A percentile compares a stretch with the other conserved stretches of the same genome.
phyloP scores from a whole-genome alignment of 1,139 yeast species.

The Suhomyces bolitotheri region DNA sequence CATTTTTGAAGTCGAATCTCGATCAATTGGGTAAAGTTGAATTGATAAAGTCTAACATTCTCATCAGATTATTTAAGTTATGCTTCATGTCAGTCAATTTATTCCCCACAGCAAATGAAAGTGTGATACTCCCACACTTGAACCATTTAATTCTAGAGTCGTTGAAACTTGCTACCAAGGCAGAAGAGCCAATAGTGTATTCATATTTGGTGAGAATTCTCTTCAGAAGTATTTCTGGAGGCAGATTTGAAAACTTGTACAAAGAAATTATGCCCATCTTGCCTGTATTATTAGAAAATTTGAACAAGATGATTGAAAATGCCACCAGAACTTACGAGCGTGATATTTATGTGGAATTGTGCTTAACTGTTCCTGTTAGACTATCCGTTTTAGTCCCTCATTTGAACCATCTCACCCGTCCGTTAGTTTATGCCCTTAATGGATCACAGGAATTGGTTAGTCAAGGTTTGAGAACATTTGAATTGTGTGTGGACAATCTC shows the following conservation, averaged over 20 bases:
- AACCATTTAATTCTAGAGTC: conserved; percentile 81
- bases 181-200: conserved; percentile 89
- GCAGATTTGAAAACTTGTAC: conserved; percentile 86
- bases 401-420: conserved; percentile 81
- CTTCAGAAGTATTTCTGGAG: conserved; percentile 95
- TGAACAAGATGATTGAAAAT: conserved; percentile 78
- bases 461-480: conserved; percentile 92
- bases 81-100: conserved; percentile 95
- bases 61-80: conserved; percentile 82
- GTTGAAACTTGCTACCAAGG: conserved; percentile 76
- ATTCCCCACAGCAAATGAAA: conserved; percentile 85
- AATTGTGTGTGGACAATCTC: conserved; percentile 92
- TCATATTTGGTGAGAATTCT: conserved; percentile 85
- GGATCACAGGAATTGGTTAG: conserved; percentile 90
- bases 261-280: conserved; percentile 90
- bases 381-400: conserved; percentile 92
- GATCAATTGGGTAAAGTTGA: conserved; percentile 82
- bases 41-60: conserved; percentile 72
- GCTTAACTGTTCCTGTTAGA: conserved; percentile 93
- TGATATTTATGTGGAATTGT: conserved; percentile 89
- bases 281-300: conserved; percentile 80
- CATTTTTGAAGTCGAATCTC: conserved; percentile 72
- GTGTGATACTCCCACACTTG: conserved; percentile 83
- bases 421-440: conserved; percentile 85
- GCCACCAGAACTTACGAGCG: conserved; percentile 89